These are phyloP conservation scores for Trichoderma reesei DNA, from an alignment of 495 filamentous ascomycete species.

Conservation along the genomic window DNA sequence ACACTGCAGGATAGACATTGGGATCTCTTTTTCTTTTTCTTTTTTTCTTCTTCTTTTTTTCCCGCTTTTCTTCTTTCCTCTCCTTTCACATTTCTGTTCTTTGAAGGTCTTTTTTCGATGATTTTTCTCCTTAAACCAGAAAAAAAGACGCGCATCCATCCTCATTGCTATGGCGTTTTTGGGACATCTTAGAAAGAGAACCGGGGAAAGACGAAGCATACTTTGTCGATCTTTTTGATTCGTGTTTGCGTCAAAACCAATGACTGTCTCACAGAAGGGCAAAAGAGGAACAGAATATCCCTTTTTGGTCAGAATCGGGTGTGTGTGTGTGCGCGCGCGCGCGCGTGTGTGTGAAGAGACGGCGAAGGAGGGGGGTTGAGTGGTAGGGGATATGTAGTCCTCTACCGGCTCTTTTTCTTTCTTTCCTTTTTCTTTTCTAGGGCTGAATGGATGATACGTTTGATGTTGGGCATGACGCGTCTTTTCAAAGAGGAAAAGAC, in stretches of 20 bases:
- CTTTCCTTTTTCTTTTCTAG: background rate
- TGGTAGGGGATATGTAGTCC: background rate
- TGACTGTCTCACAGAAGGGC: background rate
- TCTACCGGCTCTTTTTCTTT: background rate
- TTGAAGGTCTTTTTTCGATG: background rate
- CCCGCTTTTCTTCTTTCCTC: background rate
- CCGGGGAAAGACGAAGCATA: background rate
- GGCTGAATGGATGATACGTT: background rate
- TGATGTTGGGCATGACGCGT: background rate
- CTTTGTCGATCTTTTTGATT: conserved; percentile 4
- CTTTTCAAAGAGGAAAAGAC: background rate
- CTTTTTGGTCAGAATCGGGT: background rate
- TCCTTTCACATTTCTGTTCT: background rate
- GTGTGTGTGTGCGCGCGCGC: too few species aligned
- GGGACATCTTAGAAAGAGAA: conserved; percentile 7
- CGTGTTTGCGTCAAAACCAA: background rate
- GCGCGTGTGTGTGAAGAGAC: background rate
- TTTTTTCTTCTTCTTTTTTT: background rate
- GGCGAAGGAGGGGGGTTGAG: background rate
- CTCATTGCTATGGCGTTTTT: conserved; percentile 9
- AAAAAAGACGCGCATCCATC: background rate
- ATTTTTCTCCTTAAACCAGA: background rate
- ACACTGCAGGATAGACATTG: conserved; percentile 10
- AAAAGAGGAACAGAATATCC: background rate
- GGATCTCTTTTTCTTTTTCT: background rate